A percentile compares a stretch with the other conserved stretches of the same genome.
Conservation (phyloP, 1,139 yeast species). For the Yamadazyma conglobata region DNA sequence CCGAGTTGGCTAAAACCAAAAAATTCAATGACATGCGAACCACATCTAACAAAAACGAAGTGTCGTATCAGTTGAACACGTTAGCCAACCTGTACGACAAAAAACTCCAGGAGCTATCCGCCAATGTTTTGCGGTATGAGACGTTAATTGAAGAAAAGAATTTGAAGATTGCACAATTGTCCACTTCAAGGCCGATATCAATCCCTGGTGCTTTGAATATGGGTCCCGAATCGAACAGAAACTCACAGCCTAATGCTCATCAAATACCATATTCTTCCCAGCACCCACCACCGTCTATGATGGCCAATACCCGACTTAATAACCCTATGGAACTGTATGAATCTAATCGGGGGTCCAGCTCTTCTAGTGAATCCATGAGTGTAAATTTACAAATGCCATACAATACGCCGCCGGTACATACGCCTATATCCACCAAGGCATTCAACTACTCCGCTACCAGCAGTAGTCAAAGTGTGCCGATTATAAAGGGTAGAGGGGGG, state of each 20-base stretch:
- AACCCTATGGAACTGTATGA: conserved; percentile 15
- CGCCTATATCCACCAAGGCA: conserved; percentile 11
- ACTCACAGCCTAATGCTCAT: conserved; percentile 3
- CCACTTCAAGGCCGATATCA: conserved; percentile 41
- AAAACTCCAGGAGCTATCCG: conserved; percentile 30
- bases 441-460: conserved; percentile 8
- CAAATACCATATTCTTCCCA: neutral
- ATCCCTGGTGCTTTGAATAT: conserved; percentile 26
- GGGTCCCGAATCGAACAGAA: conserved; percentile 6
- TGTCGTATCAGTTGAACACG: conserved; percentile 21
- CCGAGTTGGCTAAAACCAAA: conserved; percentile 16
- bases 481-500: conserved; percentile 49
- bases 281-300: neutral
- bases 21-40: conserved; percentile 24
- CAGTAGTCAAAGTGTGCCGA: conserved; percentile 21
- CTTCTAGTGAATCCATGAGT: conserved; percentile 15
- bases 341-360: conserved; percentile 13
- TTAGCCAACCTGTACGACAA: conserved; percentile 25
- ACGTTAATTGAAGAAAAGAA: conserved; percentile 38
- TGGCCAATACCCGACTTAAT: neutral
- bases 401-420: conserved; percentile 16
- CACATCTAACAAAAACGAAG: conserved; percentile 24
- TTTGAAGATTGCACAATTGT: conserved; percentile 29
- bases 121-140: conserved; percentile 32
- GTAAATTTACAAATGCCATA: conserved; percentile 11